phyloP scores from a whole-genome alignment of 306 rosid species.

The Rosa chinensis region DNA sequence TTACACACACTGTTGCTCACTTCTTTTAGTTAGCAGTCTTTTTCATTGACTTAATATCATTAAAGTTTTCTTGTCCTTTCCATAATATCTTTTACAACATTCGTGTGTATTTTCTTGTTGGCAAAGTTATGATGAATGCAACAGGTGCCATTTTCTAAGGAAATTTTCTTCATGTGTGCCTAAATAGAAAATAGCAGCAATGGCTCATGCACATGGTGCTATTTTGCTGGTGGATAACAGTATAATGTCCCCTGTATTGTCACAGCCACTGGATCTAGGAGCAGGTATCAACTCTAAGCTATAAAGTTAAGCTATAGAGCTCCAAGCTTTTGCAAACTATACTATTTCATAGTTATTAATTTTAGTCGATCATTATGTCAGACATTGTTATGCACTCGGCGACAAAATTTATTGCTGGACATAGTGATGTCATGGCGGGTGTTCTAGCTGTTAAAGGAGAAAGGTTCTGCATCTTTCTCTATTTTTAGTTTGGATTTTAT shows the following conservation, averaged over 20 bases:
- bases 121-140: background rate
- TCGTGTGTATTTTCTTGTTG: background rate
- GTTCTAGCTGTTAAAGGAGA: conserved; percentile 86
- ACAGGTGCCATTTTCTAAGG: conserved; percentile 9
- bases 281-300: conserved; percentile 64
- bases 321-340: conserved; percentile 13
- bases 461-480: conserved; percentile 48
- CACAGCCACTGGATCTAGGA: conserved; percentile 84
- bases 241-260: conserved; percentile 93
- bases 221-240: conserved; percentile 86
- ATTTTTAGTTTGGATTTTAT: conserved; percentile 4
- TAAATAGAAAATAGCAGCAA: conserved; percentile 69
- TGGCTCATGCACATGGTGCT: conserved; percentile 82
- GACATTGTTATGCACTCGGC: conserved; percentile 95
- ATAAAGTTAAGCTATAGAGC: conserved; percentile 8
- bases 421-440: conserved; percentile 92
- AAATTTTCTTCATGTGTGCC: conserved; percentile 6
- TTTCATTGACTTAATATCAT: background rate
- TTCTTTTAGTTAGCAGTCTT: background rate
- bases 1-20: background rate
- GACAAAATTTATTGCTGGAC: conserved; percentile 91
- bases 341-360: conserved; percentile 6
- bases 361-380: conserved; percentile 33
- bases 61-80: background rate
- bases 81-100: background rate